Conservation (phyloP, 2,329 filamentous ascomycete species). For the Paraconiothyrium brasiliense region DNA sequence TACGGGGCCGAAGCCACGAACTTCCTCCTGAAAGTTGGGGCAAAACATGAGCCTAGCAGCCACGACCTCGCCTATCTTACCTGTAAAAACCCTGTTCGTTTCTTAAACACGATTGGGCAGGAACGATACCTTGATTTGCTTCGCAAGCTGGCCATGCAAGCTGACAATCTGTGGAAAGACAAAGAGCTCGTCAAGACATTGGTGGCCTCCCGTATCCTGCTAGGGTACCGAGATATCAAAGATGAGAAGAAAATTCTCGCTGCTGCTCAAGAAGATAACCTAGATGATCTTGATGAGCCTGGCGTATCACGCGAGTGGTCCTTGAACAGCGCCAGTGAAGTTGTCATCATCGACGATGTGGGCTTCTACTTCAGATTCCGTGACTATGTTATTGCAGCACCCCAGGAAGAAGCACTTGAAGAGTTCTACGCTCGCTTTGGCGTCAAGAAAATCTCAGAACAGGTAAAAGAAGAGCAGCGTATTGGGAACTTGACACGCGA, state of each 20-base stretch:
- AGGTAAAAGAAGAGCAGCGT: slow-evolving; percentile 80
- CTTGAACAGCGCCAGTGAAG: slow-evolving; percentile 78
- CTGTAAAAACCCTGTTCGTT: slow-evolving; percentile 81
- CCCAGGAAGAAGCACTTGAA: slow-evolving; percentile 88
- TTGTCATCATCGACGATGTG: slow-evolving; percentile 66
- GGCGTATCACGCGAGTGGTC: slow-evolving; percentile 74
- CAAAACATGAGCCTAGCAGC: slow-evolving; percentile 89
- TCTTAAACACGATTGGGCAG: slow-evolving; percentile 81
- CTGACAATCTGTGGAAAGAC: slow-evolving; percentile 76
- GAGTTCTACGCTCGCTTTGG: slow-evolving; percentile 85
- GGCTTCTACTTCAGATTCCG: slow-evolving; percentile 83
- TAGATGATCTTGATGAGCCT: slow-evolving; percentile 57
- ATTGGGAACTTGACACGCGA: slow-evolving; percentile 74
- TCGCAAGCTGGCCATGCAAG: slow-evolving; percentile 79
- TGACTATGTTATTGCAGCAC: slow-evolving; percentile 81
- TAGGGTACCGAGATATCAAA: slow-evolving; percentile 79
- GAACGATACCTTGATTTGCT: slow-evolving; percentile 90
- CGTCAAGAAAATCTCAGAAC: slow-evolving; percentile 75
- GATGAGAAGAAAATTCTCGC: slow-evolving; percentile 62
- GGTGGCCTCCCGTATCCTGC: slow-evolving; percentile 77
- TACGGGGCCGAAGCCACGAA: slow-evolving; percentile 88
- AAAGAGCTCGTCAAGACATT: slow-evolving; percentile 80
- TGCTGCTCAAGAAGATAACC: slow-evolving; percentile 50
- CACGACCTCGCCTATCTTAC: slow-evolving; percentile 83
- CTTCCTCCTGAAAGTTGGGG: slow-evolving; percentile 88